phyloP scores from a whole-genome alignment of 2,329 filamentous ascomycete genomes.

The Beauveria medogensis region DNA sequence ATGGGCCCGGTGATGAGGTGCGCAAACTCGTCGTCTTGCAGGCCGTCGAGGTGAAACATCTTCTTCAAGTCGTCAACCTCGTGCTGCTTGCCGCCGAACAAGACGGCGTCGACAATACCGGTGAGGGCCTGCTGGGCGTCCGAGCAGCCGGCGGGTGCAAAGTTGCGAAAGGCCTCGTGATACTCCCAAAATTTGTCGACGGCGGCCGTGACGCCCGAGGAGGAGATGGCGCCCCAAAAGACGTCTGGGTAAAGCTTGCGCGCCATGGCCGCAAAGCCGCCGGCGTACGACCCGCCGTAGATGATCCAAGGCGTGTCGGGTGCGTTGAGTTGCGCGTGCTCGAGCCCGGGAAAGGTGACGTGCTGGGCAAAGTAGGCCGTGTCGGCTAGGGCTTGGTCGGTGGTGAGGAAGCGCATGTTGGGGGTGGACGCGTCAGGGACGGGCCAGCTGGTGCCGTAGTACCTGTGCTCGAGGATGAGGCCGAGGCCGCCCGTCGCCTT shows the following conservation, averaged over 20 bases:
- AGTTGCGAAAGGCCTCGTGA: constrained; percentile 42
- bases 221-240: constrained; percentile 73
- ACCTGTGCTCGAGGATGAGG: constrained; percentile 78
- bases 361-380: constrained; percentile 72
- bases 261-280: constrained; percentile 68
- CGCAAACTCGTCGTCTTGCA: constrained; percentile 35
- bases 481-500: constrained; percentile 66
- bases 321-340: constrained; percentile 58
- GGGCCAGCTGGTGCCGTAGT: constrained; percentile 74
- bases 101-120: constrained; percentile 42
- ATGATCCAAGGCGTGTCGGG: constrained; percentile 62
- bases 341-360: constrained; percentile 61
- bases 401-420: constrained; percentile 73
- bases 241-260: constrained; percentile 69
- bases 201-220: constrained; percentile 69
- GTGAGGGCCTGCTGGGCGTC: constrained; percentile 51
- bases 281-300: constrained; percentile 80
- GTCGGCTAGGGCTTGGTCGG: constrained; percentile 75
- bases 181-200: constrained; percentile 70
- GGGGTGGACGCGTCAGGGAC: constrained; percentile 55
- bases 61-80: constrained; percentile 33
- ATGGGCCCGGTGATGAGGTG: constrained; percentile 33
- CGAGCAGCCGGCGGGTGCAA: constrained; percentile 53
- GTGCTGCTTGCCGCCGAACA: constrained; percentile 29
- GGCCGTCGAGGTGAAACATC: constrained; percentile 24